Base-by-base conservation (phyloP, 192 early-diverging fungal species). In the Coemansia sp. region DNA sequence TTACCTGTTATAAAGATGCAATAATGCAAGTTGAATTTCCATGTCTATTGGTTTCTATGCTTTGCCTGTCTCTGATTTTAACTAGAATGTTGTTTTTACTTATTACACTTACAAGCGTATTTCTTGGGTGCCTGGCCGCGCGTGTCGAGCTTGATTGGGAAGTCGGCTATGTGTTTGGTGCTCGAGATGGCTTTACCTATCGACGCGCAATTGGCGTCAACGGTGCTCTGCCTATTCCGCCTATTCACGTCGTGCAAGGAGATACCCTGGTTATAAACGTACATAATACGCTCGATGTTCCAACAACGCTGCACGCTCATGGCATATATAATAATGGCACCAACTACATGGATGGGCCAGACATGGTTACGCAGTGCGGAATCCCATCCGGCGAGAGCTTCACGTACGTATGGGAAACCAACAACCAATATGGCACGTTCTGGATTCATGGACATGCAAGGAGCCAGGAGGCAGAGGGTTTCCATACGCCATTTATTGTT, bases 401-500 rank as follows among this genome's bases (percentile, higher is more conserved):
- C 60, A 83, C 85, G 6, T 94, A 94, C 70, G n/a, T n/a, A n/a
- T n/a, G n/a, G n/a, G 79, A 70, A n/a, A 86, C 88, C 53, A 65
- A 69, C n/a, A 61, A 86, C 30, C 90, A 95, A 62, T 74, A 79
- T 19, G 93, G 93, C 49, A 92, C 90, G 19, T 93, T 86, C 76
- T 95, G 93, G 93, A 77, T 88, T 43, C 90, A 93, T 54, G 80
- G 84, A 10, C 91, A 93, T 65, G 74, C 64, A 54, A 67, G 56
- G 46, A 80, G 69, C 49, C 89, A 92, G 75, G 91, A 94, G 63
- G 82, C 90, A 27, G 89, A 94, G 54, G 92, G 92, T 30, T 72
- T 92, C 35, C 84, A 86, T 32, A 82, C 80, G 0, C 83, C 92
- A 27, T 57, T 94, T 11, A 83, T 91, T 44, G 73, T 94, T 32